A percentile compares a stretch with the other conserved stretches of the same genome.
phyloP scores from a whole-genome alignment of 1,284 basidiomycete species.

The Volvariella surrecta region DNA sequence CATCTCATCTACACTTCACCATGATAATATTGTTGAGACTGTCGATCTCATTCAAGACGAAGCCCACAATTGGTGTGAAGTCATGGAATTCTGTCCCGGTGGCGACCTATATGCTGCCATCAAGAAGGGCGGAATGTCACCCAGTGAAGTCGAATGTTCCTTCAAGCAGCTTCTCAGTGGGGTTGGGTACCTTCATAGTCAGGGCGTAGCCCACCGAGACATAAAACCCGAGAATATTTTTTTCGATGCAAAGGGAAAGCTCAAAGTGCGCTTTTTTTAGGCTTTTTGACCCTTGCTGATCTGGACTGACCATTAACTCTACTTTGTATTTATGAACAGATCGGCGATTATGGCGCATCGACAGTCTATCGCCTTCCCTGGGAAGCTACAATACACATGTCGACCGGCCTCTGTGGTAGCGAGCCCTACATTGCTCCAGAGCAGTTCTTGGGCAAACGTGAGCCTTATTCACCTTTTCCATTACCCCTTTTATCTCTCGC shows the following conservation, averaged over 20 bases:
- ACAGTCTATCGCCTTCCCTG: conserved; percentile 98
- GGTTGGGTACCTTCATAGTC: conserved; percentile 85
- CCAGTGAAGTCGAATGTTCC: conserved; percentile 92
- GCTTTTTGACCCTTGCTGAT: conserved; percentile 8
- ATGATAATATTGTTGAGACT: conserved; percentile 95
- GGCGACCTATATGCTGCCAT: conserved; percentile 97
- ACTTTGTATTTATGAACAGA: conserved; percentile 35
- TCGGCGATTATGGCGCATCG: conserved; percentile 97
- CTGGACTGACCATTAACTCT: conserved; percentile 2
- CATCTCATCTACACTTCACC: conserved; percentile 96
- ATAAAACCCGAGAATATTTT: conserved; percentile 98
- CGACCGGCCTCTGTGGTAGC: conserved; percentile 92
- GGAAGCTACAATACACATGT: conserved; percentile 96
- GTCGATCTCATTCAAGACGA: conserved; percentile 99
- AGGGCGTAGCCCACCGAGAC: conserved; percentile 96
- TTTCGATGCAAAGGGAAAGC: conserved; percentile 86
- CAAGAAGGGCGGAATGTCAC: conserved; percentile 93
- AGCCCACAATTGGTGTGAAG: conserved; percentile 95
- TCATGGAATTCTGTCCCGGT: conserved; percentile 99
- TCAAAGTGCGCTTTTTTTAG: conserved; percentile 61
- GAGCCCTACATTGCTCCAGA: conserved; percentile 99
- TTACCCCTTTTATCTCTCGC: conserved; percentile 6
- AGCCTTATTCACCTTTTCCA: conserved; percentile 30
- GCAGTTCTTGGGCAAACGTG: conserved; percentile 93
- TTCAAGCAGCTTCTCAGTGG: conserved; percentile 96